Conservation (phyloP, 73 alveolate species). For the Paraurostyla sp. region DNA sequence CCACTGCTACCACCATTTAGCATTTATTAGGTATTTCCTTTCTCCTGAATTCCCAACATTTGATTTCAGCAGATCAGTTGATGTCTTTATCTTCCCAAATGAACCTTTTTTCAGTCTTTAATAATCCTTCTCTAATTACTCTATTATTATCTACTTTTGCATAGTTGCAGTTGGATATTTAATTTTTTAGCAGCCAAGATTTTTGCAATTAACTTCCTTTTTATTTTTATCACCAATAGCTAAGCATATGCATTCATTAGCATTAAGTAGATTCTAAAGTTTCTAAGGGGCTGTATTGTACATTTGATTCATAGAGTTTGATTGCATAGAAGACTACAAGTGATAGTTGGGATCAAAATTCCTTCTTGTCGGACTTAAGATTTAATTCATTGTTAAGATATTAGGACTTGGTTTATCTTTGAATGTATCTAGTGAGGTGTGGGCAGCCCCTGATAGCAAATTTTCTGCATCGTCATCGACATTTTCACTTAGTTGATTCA, state of each 20-base stretch:
- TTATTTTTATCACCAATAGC: background rate
- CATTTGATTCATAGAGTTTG: background rate
- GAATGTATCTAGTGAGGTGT: background rate
- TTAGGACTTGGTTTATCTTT: background rate
- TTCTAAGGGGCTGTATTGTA: background rate
- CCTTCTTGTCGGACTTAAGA: conserved; percentile 9
- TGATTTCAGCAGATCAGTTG: conserved; percentile 22
- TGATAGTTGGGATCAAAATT: too few relatives aligned
- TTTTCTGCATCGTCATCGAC: conserved; percentile 37
- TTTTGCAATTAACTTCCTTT: too few relatives aligned
- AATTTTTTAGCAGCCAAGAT: too few relatives aligned
- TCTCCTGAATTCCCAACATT: conserved; percentile 17
- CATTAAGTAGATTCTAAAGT: too few relatives aligned
- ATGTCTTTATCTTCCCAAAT: background rate
- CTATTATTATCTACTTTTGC: background rate
- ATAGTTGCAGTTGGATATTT: background rate
- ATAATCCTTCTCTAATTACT: background rate
- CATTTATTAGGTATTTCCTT: conserved; percentile 36
- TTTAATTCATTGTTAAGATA: background rate
- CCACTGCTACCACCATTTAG: conserved; percentile 66
- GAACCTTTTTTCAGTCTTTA: background rate
- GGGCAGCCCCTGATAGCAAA: background rate
- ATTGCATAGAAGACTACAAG: too few relatives aligned
- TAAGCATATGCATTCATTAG: conserved; percentile 5
- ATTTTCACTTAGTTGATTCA: conserved; percentile 35